Evolutionary conservation across 2,329 filamentous ascomycete species (phyloP), one percentile per base, ranked within the genome.

Genomic region (Sporothrix mexicana): DNA sequence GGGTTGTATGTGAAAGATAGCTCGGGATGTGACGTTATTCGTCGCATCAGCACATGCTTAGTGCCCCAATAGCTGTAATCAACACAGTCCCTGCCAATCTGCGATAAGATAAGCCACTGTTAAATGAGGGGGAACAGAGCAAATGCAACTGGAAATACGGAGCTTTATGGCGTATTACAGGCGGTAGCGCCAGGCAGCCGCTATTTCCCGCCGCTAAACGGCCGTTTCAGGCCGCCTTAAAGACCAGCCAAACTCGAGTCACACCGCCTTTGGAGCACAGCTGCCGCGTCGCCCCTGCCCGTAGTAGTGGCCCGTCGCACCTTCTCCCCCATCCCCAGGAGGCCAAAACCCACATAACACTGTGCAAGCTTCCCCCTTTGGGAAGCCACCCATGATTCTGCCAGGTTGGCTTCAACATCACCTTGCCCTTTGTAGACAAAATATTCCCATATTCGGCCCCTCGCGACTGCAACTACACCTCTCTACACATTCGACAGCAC

Each of bases 351-450:
- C 30, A 57, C 36, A 45, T 41, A 36, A 36, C 30, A 13, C 41
- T 41, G 25, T 13, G 30, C 69, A 62, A 71, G 36, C 68, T 68
- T 59, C 25, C 72, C 62, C 53, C 30, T 69, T 73, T 70, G 15
- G 72, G 72, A 73, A 73, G 17, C 59, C 30, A 69, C 69, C 30
- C 47, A 15, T 51, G 47, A 70, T 74, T 70, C 73, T 72, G 73
- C 73, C 73, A 74, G 30, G 59, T 57, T 74, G 70, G 70, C 70
- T 70, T 72, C 72, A 67, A 66, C 69, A n/a, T 72, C 67, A 53
- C 51, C 64, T 25, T 67, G 53, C 61, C 59, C 6, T 20, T 17
- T 69, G 53, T 55, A 70, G 55, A 20, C 36, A 36, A 36, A 36
- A 59, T 23, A 68, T 45, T 2, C n/a, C 47, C 20, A 23, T 25